These are phyloP conservation scores for Solanum gracilifrons DNA, from an alignment of 257 asterid genomes.

Conservation along the genomic window DNA sequence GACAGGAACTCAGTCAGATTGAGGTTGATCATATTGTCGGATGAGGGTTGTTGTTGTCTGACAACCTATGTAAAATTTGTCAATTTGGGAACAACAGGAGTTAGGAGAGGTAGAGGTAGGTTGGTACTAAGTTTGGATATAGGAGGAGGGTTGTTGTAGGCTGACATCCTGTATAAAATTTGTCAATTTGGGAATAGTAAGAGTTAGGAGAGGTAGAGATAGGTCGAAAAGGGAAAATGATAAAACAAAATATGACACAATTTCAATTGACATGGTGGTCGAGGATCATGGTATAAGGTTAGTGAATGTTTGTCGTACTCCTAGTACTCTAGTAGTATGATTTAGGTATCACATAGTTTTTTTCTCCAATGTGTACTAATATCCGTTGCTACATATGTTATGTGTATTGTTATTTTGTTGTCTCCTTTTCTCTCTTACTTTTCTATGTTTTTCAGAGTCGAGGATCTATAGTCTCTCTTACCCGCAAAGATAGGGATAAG, in stretches of 20 bases:
- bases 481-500: background rate
- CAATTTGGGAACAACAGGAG: background rate
- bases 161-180: background rate
- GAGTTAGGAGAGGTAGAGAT: no score
- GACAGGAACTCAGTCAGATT: background rate
- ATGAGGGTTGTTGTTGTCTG: background rate
- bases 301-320: background rate
- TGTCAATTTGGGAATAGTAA: background rate
- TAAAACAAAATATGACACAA: background rate
- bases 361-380: background rate
- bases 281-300: background rate
- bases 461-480: no score
- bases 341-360: background rate
- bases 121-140: no score
- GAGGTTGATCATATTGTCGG: background rate
- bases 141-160: background rate
- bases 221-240: background rate
- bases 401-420: background rate
- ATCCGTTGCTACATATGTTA: background rate
- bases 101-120: background rate
- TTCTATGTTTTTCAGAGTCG: no score
- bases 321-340: background rate
- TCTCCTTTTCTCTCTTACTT: background rate
- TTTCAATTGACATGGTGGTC: background rate
- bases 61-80: background rate